A percentile compares a stretch with the other conserved stretches of the same genome.
Conservation (phyloP, 1,284 basidiomycete species). For the Ustilago curta region DNA sequence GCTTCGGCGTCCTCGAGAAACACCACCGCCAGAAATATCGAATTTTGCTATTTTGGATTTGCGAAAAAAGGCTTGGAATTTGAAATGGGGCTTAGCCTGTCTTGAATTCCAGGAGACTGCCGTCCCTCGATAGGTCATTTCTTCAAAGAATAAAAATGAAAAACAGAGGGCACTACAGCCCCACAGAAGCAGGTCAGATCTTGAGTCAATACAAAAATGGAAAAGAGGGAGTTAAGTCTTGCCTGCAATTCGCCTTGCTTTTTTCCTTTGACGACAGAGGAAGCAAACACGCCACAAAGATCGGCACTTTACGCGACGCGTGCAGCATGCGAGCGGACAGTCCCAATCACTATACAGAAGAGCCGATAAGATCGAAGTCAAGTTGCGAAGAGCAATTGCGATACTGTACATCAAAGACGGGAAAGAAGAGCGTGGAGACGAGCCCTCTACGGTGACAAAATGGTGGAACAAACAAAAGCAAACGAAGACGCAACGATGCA, state of each 20-base stretch:
- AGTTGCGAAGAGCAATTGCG: background rate
- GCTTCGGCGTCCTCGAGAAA: background rate
- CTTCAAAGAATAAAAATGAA: background rate
- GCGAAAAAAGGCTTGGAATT: background rate
- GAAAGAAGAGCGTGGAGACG: conserved; percentile 11
- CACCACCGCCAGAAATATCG: background rate
- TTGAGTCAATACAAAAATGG: background rate
- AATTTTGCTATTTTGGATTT: conserved; percentile 7
- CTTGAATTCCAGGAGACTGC: conserved; percentile 3
- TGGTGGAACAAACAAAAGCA: background rate
- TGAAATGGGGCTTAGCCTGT: background rate
- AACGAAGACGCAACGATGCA: conserved; percentile 3
- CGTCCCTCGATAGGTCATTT: background rate
- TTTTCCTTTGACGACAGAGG: too few species aligned
- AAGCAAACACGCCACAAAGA: too few species aligned
- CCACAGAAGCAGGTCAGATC: background rate
- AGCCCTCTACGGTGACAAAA: background rate
- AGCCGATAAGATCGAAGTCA: background rate
- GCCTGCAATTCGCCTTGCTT: too few species aligned
- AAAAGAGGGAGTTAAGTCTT: background rate
- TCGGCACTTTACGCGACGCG: conserved; percentile 15
- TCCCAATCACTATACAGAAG: too few species aligned
- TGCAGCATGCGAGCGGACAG: background rate
- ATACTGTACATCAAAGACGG: conserved; percentile 10
- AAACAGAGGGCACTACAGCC: background rate